Base-by-base conservation (phyloP, 73 alveolate genomes). In the Durusdinium trenchii region DNA sequence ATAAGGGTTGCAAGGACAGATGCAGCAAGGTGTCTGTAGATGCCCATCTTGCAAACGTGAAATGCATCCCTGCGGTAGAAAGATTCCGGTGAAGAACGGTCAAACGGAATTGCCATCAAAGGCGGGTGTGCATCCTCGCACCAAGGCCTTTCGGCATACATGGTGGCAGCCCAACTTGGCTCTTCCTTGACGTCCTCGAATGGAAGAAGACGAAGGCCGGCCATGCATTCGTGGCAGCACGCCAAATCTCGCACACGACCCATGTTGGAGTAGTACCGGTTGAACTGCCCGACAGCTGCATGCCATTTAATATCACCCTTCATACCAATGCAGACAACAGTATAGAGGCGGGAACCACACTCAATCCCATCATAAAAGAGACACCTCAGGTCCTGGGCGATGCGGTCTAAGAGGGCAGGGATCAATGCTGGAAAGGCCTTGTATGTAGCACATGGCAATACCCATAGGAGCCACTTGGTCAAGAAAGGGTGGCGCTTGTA, bases 151-250 rank as follows among this genome's bases (percentile, higher is more conserved):
- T 78, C 62, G 45, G 9, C 16, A 42, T 18, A 45, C 51, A 78
- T 42, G 45, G 87, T 78, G 9, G 42, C 45, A 4, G 6, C 30
- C 87, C 87, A 78, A 42, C 40, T 45, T 16, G 87, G 87, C 43
- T 45, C 43, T 7, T 78, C 51, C 5, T 45, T 23, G 40, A 78
- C 28, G 45, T 78, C 87, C 28, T 78, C 87, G 23, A 4, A 45
- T 26, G 87, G 87, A 32, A 6, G 47, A 42, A 57, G 43, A 43
- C 62, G 45, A 14, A 18, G 62, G 28, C 87, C 87, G 14, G 87
- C 87, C 42, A 78, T 45, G 32, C 87, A 78, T 28, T 78, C 87
- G 61, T 78, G 87, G 46, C 87, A 78, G 87, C 40, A 16, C 20
- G 10, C 46, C 18, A 45, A 7, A 20, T 78, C 87, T 14, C 32